Evolutionary conservation across 306 rosid genomes (phyloP).

Genomic region (Castanopsis chinensis): DNA sequence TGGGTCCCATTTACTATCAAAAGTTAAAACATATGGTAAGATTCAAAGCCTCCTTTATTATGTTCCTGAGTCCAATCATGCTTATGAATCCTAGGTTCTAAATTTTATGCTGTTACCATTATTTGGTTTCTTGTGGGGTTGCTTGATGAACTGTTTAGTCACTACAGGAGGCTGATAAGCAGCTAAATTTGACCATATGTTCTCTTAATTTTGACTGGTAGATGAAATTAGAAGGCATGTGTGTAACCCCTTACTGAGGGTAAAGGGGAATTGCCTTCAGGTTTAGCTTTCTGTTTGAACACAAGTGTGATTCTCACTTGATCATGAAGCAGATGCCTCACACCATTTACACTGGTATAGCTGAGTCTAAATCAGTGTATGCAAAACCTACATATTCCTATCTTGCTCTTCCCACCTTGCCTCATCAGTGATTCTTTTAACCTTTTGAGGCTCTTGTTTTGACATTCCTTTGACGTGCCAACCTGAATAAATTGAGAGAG

Average conservation of each 20-base stretch:
- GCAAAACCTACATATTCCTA: background rate
- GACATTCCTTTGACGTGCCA: background rate
- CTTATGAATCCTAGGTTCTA: background rate
- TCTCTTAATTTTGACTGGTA: background rate
- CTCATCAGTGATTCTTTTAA: background rate
- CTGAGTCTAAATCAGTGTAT: background rate
- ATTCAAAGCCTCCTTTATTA: background rate
- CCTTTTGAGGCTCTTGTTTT: background rate
- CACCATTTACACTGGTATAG: background rate
- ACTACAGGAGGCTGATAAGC: background rate
- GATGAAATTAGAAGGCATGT: background rate
- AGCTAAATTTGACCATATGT: background rate
- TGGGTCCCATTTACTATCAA: slow-evolving; percentile 99
- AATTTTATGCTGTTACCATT: background rate
- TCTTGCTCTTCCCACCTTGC: background rate
- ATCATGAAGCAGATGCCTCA: background rate
- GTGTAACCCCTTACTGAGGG: background rate
- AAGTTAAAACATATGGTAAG: slow-evolving; percentile 95
- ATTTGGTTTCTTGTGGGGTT: background rate
- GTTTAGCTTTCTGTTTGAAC: background rate
- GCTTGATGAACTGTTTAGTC: background rate
- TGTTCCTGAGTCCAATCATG: background rate
- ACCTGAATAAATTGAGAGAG: background rate
- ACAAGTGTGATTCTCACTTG: background rate
- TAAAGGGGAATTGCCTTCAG: background rate